Conservation (phyloP, 345 rosid species). For the Hibiscus mutabilis region DNA sequence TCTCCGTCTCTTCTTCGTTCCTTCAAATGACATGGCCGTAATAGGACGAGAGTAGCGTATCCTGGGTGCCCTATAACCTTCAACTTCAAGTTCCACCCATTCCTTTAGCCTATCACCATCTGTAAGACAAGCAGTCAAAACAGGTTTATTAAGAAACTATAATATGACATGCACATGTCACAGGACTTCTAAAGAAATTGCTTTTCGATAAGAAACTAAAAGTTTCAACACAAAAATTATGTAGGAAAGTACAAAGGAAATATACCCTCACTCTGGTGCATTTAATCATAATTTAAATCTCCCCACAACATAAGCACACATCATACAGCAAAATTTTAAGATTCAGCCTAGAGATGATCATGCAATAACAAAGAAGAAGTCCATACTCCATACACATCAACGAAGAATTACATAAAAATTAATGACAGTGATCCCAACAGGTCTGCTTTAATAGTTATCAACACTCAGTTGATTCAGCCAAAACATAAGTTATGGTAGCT, state of each 20-base stretch:
- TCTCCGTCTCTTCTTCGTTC: constrained; percentile 92
- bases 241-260: background rate
- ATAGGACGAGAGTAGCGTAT: constrained; percentile 67
- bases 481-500: background rate
- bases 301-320: background rate
- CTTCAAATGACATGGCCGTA: constrained; percentile 67
- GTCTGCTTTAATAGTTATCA: constrained; percentile 1
- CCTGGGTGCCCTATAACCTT: constrained; percentile 56
- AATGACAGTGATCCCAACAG: background rate
- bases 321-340: background rate
- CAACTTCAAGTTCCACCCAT: constrained; percentile 69
- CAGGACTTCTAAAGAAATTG: background rate
- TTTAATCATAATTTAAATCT: background rate
- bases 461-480: background rate
- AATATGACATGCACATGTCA: background rate
- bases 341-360: background rate
- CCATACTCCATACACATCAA: background rate
- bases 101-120: constrained; percentile 74
- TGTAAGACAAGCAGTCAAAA: constrained; percentile 20
- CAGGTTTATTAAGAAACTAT: background rate
- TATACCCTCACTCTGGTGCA: background rate
- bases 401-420: background rate
- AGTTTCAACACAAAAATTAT: background rate
- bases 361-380: background rate
- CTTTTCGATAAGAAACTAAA: background rate